A percentile compares a stretch with the other conserved stretches of the same genome.
phyloP scores from a whole-genome alignment of 306 rosid genomes.

The Mimosa bimucronata region DNA sequence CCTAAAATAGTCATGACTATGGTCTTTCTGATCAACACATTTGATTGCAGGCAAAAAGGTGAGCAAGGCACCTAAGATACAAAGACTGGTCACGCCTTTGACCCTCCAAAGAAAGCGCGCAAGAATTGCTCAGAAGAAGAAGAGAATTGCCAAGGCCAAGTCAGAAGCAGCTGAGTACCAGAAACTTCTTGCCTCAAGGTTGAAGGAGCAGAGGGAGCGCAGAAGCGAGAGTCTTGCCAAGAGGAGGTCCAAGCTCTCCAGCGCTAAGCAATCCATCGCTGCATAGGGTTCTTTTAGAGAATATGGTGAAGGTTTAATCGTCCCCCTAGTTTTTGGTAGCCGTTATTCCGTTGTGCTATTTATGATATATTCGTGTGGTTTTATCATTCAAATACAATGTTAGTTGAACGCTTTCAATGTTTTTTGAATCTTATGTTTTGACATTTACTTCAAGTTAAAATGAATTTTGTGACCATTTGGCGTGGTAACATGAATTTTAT shows the following conservation, averaged over 20 bases:
- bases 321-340: slow-evolving; percentile 42
- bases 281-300: slow-evolving; percentile 21
- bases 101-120: slow-evolving; percentile 46
- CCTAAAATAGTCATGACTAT: not conserved
- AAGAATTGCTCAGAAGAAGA: slow-evolving; percentile 45
- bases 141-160: slow-evolving; percentile 51
- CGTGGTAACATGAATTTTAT: not conserved
- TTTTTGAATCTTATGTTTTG: not conserved
- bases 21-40: not conserved
- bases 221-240: slow-evolving; percentile 44
- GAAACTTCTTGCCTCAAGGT: slow-evolving; percentile 43
- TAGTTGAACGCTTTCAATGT: not conserved
- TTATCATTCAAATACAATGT: slow-evolving; percentile 17
- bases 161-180: slow-evolving; percentile 48
- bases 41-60: slow-evolving; percentile 42
- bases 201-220: slow-evolving; percentile 32
- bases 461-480: slow-evolving; percentile 5
- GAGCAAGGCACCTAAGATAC: slow-evolving; percentile 46
- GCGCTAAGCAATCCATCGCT: slow-evolving; percentile 30
- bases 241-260: slow-evolving; percentile 43
- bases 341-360: slow-evolving; percentile 18
- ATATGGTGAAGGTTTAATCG: not conserved
- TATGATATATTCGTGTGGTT: not conserved
- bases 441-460: not conserved
- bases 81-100: slow-evolving; percentile 35